Evolutionary conservation across 2,329 filamentous ascomycete genomes (phyloP).

Genomic region (Rosellinia necatrix): DNA sequence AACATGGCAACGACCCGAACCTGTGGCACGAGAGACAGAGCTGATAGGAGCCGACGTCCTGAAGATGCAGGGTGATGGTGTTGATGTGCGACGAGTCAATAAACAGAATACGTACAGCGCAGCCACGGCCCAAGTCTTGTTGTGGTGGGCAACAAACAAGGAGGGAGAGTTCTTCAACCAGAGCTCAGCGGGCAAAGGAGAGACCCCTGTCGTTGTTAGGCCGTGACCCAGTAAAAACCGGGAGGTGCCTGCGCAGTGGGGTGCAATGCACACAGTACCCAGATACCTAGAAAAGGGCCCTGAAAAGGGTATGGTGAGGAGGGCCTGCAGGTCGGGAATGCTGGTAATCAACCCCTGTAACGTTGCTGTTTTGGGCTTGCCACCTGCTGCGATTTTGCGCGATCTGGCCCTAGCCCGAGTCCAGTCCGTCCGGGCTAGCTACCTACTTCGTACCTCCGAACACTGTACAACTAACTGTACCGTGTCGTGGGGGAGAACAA

Average conservation of each 20-base stretch:
- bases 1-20: constrained; percentile 18
- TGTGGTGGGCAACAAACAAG: constrained; percentile 35
- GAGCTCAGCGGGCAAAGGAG: constrained; percentile 27
- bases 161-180: constrained; percentile 13
- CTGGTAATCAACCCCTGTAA: constrained; percentile 24
- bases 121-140: constrained; percentile 26
- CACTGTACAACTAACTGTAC: background rate
- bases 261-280: too few relatives aligned
- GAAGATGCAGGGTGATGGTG: constrained; percentile 9
- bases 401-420: constrained; percentile 7
- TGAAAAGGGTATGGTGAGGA: too few relatives aligned
- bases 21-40: constrained; percentile 2
- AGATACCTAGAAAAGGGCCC: too few relatives aligned
- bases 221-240: constrained; percentile 18
- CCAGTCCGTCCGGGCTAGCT: too few relatives aligned
- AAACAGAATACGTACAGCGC: constrained; percentile 3
- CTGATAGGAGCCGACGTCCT: background rate
- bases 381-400: constrained; percentile 16
- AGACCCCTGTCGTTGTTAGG: constrained; percentile 29
- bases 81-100: constrained; percentile 20
- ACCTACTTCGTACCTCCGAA: too few relatives aligned
- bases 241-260: too few relatives aligned
- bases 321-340: too few relatives aligned
- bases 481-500: background rate
- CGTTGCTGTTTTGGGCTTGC: constrained; percentile 18